Evolutionary conservation across 805 yeast species (phyloP).

Genomic region (Candida easanensis): DNA sequence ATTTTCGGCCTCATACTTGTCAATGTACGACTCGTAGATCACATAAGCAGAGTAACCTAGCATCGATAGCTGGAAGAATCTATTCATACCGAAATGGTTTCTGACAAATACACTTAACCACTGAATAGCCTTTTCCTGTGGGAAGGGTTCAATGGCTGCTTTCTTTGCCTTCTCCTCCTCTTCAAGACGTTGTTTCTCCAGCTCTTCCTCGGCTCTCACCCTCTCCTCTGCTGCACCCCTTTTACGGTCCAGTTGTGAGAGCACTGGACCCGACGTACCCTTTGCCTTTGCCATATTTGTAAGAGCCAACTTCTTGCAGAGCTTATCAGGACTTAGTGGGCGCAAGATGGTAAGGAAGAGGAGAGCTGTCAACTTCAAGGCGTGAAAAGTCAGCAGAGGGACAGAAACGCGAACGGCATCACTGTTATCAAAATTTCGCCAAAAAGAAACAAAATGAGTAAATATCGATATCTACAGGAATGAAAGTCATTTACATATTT

Average conservation of each 20-base stretch:
- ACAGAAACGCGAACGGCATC: not conserved
- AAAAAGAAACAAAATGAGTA: not conserved
- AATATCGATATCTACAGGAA: not conserved
- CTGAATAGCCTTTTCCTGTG: slow-evolving; percentile 23
- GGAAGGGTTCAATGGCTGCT: slow-evolving; percentile 10
- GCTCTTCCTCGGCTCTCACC: slow-evolving; percentile 7
- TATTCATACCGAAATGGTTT: slow-evolving; percentile 22
- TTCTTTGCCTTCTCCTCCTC: slow-evolving; percentile 5
- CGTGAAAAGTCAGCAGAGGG: too few species aligned
- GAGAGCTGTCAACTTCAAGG: not conserved
- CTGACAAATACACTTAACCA: slow-evolving; percentile 18
- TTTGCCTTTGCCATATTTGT: slow-evolving; percentile 14
- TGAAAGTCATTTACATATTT: not conserved
- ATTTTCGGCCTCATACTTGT: slow-evolving; percentile 10
- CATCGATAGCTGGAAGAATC: slow-evolving; percentile 26
- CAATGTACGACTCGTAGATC: slow-evolving; percentile 18
- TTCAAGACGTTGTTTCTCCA: slow-evolving; percentile 1
- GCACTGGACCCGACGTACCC: slow-evolving; percentile 16
- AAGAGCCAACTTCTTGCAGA: too few species aligned
- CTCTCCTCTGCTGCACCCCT: slow-evolving; percentile 10
- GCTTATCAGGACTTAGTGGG: too few species aligned
- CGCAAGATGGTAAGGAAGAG: too few species aligned
- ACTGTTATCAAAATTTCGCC: too few species aligned
- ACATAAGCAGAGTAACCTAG: slow-evolving; percentile 26
- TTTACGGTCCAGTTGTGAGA: slow-evolving; percentile 24